A percentile compares a stretch with the other conserved stretches of the same genome.
Conservation (phyloP, 2,329 filamentous ascomycete species). For the Microthyrium microscopicum region DNA sequence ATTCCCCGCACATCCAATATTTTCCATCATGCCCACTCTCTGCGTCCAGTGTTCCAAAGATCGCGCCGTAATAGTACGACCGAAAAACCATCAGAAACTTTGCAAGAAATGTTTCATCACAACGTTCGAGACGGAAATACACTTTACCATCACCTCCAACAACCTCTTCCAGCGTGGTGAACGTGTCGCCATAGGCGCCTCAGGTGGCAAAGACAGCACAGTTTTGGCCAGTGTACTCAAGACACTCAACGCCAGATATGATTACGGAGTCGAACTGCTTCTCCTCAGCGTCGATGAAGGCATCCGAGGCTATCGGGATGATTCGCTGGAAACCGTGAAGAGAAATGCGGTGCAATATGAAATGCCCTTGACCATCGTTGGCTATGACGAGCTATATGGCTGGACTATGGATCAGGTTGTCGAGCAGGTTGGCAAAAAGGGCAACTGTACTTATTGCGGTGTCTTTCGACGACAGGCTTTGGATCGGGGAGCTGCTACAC, state of each 20-base stretch:
- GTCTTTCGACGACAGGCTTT: constrained; percentile 90
- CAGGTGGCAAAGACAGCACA: constrained; percentile 93
- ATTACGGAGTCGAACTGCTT: constrained; percentile 72
- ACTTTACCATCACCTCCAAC: constrained; percentile 74
- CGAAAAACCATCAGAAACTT: constrained; percentile 87
- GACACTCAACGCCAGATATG: constrained; percentile 76
- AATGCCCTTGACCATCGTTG: constrained; percentile 81
- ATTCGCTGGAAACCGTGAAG: constrained; percentile 92
- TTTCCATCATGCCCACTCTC: constrained; percentile 48
- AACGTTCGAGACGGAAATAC: constrained; percentile 83
- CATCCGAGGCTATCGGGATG: constrained; percentile 91
- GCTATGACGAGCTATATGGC: constrained; percentile 85
- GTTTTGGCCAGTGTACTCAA: constrained; percentile 90
- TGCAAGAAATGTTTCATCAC: constrained; percentile 77
- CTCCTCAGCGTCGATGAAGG: constrained; percentile 91
- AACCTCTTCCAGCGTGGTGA: constrained; percentile 73
- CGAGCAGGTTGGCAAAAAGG: constrained; percentile 88
- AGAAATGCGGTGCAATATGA: constrained; percentile 80
- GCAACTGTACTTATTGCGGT: constrained; percentile 97
- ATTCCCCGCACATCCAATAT: background rate
- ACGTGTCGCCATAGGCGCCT: constrained; percentile 82
- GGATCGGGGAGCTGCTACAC: constrained; percentile 73
- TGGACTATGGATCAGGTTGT: constrained; percentile 99
- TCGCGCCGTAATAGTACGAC: constrained; percentile 76
- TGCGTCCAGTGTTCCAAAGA: constrained; percentile 63